Percentiles rank a stretch among this genome's conserved stretches.
Conservation (phyloP, 1,284 basidiomycete species). For the Limonomyces culmigenus region DNA sequence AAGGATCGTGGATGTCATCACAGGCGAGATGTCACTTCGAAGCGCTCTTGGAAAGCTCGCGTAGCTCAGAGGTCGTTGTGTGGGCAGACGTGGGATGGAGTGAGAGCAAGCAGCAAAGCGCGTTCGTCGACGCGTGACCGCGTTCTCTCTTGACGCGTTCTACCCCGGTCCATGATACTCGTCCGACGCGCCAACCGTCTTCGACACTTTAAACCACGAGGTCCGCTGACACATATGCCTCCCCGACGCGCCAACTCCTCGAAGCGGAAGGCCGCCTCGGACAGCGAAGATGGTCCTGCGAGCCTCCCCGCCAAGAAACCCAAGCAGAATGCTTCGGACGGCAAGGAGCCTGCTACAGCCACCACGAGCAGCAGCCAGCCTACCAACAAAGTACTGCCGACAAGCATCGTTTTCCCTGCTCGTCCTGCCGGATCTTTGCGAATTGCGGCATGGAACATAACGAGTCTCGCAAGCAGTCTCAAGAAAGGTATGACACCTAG, state of each 20-base stretch:
- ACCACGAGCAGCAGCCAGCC: conserved; percentile 32
- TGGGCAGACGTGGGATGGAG: background rate
- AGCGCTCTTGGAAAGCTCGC: conserved; percentile 2
- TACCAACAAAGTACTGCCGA: conserved; percentile 58
- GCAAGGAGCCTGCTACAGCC: background rate
- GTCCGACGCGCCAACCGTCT: background rate
- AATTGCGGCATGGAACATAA: conserved; percentile 65
- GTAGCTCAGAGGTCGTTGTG: background rate
- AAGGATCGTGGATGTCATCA: conserved; percentile 22
- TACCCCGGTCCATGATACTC: too few species aligned
- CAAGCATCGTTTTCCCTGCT: conserved; percentile 38
- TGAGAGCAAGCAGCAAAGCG: too few species aligned
- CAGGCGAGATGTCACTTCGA: background rate
- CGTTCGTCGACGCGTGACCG: too few species aligned
- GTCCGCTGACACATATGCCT: background rate
- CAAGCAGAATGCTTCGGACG: conserved; percentile 5
- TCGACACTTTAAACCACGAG: background rate
- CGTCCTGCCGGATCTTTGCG: conserved; percentile 29
- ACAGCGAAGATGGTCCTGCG: background rate
- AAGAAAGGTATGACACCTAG: conserved; percentile 37
- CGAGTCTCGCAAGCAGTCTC: conserved; percentile 45
- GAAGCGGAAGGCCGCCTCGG: background rate
- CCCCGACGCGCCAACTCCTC: background rate
- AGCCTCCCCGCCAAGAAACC: conserved; percentile 5
- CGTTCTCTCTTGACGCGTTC: too few species aligned